Conservation (phyloP, 2,329 filamentous ascomycete species). For the Pseudogymnoascus sp. region DNA sequence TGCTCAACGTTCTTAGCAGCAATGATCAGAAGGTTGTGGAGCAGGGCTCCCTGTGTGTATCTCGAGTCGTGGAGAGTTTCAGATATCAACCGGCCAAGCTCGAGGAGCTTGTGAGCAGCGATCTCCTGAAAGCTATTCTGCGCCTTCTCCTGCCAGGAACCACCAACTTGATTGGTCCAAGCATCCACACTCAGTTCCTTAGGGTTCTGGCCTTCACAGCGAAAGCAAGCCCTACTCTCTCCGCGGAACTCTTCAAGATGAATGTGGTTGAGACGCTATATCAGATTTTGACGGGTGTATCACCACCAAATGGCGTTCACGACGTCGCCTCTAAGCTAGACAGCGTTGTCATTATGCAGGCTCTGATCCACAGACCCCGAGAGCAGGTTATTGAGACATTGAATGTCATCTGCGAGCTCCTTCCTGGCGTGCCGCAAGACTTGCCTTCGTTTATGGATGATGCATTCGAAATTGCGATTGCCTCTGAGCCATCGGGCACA, state of each 20-base stretch:
- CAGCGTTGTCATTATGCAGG: conserved; percentile 97
- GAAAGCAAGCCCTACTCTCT: conserved; percentile 78
- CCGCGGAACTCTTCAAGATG: conserved; percentile 88
- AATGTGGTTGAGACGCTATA: conserved; percentile 97
- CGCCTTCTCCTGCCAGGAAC: conserved; percentile 86
- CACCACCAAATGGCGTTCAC: conserved; percentile 71
- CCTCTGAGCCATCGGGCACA: conserved; percentile 36
- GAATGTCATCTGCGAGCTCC: conserved; percentile 92
- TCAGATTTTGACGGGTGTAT: conserved; percentile 93
- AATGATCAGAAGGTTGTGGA: conserved; percentile 96
- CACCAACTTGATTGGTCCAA: conserved; percentile 88
- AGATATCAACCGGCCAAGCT: conserved; percentile 80
- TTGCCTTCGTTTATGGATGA: conserved; percentile 40
- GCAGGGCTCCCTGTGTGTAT: conserved; percentile 91
- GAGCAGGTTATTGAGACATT: conserved; percentile 97
- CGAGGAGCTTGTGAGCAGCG: conserved; percentile 85
- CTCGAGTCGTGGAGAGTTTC: conserved; percentile 94
- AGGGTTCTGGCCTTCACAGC: conserved; percentile 86
- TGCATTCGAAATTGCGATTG: conserved; percentile 36
- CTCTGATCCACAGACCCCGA: conserved; percentile 86
- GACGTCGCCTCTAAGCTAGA: conserved; percentile 82
- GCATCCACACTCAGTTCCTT: conserved; percentile 94
- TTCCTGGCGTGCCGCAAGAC: conserved; percentile 64
- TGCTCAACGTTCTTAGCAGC: conserved; percentile 83
- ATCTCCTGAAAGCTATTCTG: conserved; percentile 76